A percentile compares a stretch with the other conserved stretches of the same genome.
These are phyloP conservation scores for Calocybe gangraenosa DNA, from an alignment of 768 basidiomycete species.

Conservation along the genomic window DNA sequence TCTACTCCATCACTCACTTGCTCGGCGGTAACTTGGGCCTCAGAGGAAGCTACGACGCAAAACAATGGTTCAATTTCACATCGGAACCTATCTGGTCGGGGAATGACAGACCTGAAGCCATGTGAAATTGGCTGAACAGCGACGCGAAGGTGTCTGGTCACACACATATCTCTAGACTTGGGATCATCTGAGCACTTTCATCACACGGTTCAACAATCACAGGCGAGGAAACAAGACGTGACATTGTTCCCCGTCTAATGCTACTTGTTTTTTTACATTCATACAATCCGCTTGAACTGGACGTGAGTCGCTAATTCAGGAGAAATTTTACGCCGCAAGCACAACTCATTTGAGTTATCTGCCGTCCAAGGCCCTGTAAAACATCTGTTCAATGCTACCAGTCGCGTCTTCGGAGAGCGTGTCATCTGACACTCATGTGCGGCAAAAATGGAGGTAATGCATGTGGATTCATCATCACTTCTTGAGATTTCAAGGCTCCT, in stretches of 20 bases:
- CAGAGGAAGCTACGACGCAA: too few species aligned
- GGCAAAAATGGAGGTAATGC: background rate
- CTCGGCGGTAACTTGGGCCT: too few species aligned
- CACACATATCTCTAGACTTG: background rate
- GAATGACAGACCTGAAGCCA: too few species aligned
- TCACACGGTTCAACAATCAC: constrained; percentile 8
- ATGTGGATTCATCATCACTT: constrained; percentile 5
- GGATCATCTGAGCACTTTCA: constrained; percentile 11
- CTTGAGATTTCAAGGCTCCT: background rate
- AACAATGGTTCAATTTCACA: too few species aligned
- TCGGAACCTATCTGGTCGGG: too few species aligned
- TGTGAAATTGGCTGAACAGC: constrained; percentile 7
- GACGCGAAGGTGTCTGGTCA: background rate
- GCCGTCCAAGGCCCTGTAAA: background rate
- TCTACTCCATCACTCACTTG: too few species aligned
- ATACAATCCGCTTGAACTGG: too few species aligned
- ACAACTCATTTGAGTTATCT: background rate
- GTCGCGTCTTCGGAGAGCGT: background rate
- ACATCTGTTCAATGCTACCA: too few species aligned
- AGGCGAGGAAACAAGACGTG: constrained; percentile 2
- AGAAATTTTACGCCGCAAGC: background rate
- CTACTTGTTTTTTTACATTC: too few species aligned
- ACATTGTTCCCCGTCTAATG: background rate
- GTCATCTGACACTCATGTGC: constrained; percentile 12
- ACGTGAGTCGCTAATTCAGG: background rate